Evolutionary conservation across 768 basidiomycete genomes (phyloP), one percentile per base, ranked within the genome.

Genomic region (Xerocomellus chrysenteron): DNA sequence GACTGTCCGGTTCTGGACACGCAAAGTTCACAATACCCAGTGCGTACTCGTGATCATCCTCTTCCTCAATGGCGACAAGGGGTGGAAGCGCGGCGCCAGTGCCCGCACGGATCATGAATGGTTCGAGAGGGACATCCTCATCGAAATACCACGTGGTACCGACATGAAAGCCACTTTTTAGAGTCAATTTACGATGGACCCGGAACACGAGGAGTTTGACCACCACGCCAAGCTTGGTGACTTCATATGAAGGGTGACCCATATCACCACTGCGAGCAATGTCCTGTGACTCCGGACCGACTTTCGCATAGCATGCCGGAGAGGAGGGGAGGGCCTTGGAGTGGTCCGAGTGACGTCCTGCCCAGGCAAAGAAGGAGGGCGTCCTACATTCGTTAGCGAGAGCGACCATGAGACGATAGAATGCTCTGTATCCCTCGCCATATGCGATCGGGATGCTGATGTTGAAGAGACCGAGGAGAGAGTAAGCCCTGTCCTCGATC

Each of bases 211-310:
- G 35, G 39, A 64, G 50, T 10, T 58, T 62, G 42, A 47, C 43
- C 11, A 32, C 37, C 46, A 59, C 37, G n/a, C 61, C 62, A 19
- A 64, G 57, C 24, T 59, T 63, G 28, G 57, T 54, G 33, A 63
- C 46, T n/a, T 52, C 37, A 33, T 62, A 62, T 7, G 33, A 62
- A 3, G 61, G 57, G 30, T 59, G 56, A 8, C 42, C 54, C 4
- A 19, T 30, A 28, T 30, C 53, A 4, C 19, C 7, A 3, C 45
- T 24, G 30, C 11, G 7, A 13, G 4, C 24, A 7, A 35, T 9
- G 44, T 19, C 53, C 36, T 12, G 37, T 5, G 37, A 4, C 7
- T 42, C 19, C 10, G 26, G 17, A 7, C 24, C 33, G 5, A 57
- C 2, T 32, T 35, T 57, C 3, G 54, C 46, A 12, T 48, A 49